These are phyloP conservation scores for Coemansia sp. DNA, from an alignment of 192 early-diverging fungal species.

Conservation along the genomic window DNA sequence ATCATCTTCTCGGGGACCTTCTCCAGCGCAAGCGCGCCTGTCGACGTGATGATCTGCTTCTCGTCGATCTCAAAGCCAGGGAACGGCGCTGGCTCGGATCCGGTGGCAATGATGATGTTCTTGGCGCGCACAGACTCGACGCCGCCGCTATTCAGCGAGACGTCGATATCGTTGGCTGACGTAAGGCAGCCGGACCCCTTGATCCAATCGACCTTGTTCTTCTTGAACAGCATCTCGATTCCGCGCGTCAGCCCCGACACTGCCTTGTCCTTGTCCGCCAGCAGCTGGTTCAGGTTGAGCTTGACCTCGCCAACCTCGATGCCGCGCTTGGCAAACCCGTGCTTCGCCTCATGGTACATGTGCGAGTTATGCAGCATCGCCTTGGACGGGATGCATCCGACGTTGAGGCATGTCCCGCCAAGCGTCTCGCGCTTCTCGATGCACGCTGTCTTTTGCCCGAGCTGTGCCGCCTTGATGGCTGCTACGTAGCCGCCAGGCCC, in stretches of 20 bases:
- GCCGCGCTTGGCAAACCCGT: slow-evolving; percentile 89
- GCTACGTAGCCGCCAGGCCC: slow-evolving; percentile 99
- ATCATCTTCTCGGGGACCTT: slow-evolving; percentile 97
- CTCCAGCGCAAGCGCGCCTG: slow-evolving; percentile 90
- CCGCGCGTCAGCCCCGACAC: slow-evolving; percentile 87
- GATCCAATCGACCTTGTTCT: slow-evolving; percentile 95
- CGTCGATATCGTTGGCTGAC: slow-evolving; percentile 75
- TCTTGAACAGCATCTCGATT: slow-evolving; percentile 94
- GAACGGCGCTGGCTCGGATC: slow-evolving; percentile 90
- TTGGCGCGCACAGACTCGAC: slow-evolving; percentile 76
- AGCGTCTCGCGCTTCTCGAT: slow-evolving; percentile 94
- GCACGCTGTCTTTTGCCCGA: slow-evolving; percentile 96
- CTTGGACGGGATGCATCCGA: slow-evolving; percentile 99
- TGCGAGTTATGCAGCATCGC: slow-evolving; percentile 98
- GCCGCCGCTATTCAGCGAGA: slow-evolving; percentile 78
- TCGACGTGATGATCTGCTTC: slow-evolving; percentile 95
- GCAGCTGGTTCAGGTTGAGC: slow-evolving; percentile 83
- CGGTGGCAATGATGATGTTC: slow-evolving; percentile 98
- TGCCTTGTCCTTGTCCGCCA: slow-evolving; percentile 88
- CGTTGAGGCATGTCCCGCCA: slow-evolving; percentile 98
- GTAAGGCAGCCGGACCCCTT: slow-evolving; percentile 88
- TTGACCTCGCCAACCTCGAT: slow-evolving; percentile 85
- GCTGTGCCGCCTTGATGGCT: slow-evolving; percentile 97
- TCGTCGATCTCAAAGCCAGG: slow-evolving; percentile 95
- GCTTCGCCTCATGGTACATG: slow-evolving; percentile 89